Conservation (phyloP, 352 stramenopile species). For the Stramenopiles sp. region DNA sequence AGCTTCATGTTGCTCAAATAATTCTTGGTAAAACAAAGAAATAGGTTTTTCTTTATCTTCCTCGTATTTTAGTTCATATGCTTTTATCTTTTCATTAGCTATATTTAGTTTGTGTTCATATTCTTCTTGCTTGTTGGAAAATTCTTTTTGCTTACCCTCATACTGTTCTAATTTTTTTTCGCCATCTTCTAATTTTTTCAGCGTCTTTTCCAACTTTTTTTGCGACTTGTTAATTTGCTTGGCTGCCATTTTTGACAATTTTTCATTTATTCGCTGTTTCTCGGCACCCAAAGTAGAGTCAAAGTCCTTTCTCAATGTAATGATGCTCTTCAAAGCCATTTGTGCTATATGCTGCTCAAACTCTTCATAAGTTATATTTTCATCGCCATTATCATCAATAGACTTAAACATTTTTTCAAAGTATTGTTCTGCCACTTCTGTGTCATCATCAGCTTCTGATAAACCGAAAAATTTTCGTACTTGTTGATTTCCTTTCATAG, state of each 20-base stretch:
- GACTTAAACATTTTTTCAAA: constrained; percentile 8
- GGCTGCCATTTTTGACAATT: not conserved
- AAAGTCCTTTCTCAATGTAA: not conserved
- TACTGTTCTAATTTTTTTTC: not conserved
- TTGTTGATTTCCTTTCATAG: not conserved
- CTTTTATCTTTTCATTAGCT: not conserved
- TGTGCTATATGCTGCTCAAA: constrained; percentile 5
- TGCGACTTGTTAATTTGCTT: not conserved
- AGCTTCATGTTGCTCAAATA: not conserved
- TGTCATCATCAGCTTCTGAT: not conserved
- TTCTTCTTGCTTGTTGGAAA: no score
- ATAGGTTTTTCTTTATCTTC: not conserved
- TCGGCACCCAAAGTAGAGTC: not conserved
- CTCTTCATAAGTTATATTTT: not conserved
- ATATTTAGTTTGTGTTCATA: not conserved
- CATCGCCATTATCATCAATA: not conserved
- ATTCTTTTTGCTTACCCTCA: no score
- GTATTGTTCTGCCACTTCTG: not conserved
- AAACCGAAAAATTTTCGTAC: not conserved
- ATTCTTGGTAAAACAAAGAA: not conserved
- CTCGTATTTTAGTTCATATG: no score
- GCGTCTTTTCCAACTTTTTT: not conserved
- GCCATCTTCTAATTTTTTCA: not conserved
- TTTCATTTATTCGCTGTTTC: not conserved
- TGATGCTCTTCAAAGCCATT: not conserved